Base-by-base conservation (phyloP, 2,329 filamentous ascomycete species). In the Colletotrichum scovillei region DNA sequence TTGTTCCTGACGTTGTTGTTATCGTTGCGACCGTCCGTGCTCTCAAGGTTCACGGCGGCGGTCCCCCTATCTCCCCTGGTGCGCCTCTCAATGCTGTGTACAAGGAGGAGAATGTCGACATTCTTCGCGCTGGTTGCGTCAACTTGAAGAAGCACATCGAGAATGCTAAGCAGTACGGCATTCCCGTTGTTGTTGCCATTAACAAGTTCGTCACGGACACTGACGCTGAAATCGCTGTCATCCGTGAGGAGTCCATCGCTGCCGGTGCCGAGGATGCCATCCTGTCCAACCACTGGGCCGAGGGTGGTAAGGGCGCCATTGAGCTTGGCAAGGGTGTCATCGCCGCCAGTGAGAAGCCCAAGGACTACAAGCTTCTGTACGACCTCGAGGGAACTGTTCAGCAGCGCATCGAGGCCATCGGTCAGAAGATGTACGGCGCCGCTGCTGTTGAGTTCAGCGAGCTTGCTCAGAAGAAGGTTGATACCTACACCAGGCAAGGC, bases 201-300 rank as follows among this genome's bases (percentile, higher is more conserved):
- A 99, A 99, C 89, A 95, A 94, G 83, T 98, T 99, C 82, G 90
- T 93, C 74, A 98, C 95, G 6, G 97, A 99, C 81, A 98, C 95
- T 2, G 93, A 96, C 16, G 95, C 95, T 67, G 97, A 99, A 82
- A 93, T 98, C 74, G 91, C 93, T 49, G 93, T 97, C 75, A 92
- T 99, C 77, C 92, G 94, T 70, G 95, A 98, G 82, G 96, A 98
- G 82, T 93, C 97, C 58, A 91, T 98, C 75, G 92, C 95, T 60
- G 97, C 97, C 5, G 97, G 97, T 71, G 97, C 97, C 19, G 94
- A 97, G 81, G 95, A 98, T 80, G 97, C 97, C 65, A 94, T 99
- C 78, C 89, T 96, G 62, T 93, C 97, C 16, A 97, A 97, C 85
- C 97, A 99, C 89, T 99, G 96, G 94, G 95, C 96, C 53, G 93